These are phyloP conservation scores for Lachnellula suecica DNA, from an alignment of 2,329 filamentous ascomycete genomes.

Conservation along the genomic window DNA sequence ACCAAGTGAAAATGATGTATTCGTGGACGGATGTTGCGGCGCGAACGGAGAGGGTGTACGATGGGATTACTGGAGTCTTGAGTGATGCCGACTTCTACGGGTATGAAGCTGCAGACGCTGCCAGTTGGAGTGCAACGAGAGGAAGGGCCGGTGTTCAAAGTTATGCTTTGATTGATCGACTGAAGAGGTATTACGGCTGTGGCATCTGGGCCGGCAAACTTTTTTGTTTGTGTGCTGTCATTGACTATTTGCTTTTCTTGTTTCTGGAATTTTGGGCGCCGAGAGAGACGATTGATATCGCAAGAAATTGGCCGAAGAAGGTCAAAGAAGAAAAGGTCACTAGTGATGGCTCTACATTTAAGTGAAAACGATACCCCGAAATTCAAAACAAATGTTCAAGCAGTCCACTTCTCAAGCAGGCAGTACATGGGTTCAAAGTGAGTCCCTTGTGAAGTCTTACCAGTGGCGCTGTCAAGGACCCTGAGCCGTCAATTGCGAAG, in stretches of 20 bases:
- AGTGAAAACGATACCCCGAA: no score
- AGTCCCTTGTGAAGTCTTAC: no score
- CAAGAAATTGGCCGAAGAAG: slow-evolving; percentile 89
- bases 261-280: slow-evolving; percentile 87
- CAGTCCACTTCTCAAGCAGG: no score
- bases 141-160: slow-evolving; percentile 72
- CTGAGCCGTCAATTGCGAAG: no score
- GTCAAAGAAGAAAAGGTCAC: slow-evolving; percentile 9
- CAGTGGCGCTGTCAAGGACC: no score
- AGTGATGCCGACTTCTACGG: slow-evolving; percentile 87
- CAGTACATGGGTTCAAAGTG: no score
- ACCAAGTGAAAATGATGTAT: slow-evolving; percentile 98
- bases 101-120: slow-evolving; percentile 63
- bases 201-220: slow-evolving; percentile 98
- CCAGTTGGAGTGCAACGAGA: slow-evolving; percentile 67
- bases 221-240: slow-evolving; percentile 90
- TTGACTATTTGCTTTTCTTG: slow-evolving; percentile 90
- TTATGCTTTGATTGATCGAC: slow-evolving; percentile 87
- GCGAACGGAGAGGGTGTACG: slow-evolving; percentile 92
- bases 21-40: slow-evolving; percentile 95
- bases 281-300: slow-evolving; percentile 81
- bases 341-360: slow-evolving; percentile 9
- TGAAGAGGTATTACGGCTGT: slow-evolving; percentile 97
- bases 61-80: slow-evolving; percentile 85
- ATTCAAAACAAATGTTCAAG: no score